Evolutionary conservation across 306 rosid genomes (phyloP), one percentile per base, ranked within the genome.

Genomic region (Quercus robur): DNA sequence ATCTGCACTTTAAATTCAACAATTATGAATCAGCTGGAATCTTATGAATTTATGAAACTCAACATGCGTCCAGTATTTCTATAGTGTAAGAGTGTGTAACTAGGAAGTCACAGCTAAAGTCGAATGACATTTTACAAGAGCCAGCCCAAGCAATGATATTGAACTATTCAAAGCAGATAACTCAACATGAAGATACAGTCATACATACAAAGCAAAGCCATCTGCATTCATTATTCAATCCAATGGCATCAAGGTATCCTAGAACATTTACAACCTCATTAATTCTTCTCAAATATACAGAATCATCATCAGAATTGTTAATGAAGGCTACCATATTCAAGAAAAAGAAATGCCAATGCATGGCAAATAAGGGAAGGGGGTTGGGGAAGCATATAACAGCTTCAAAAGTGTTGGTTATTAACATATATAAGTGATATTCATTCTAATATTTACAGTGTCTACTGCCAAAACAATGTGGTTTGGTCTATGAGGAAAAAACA

Each of bases 1-100:
- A 95, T 81, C 98, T 95, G 88, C 81, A 85, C 18, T 52, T 52
- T 80, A 30, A 58, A 54, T 52, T 57, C 66, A 77, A 74, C 18
- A 6, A 74, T 10, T 72, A 66, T 33, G 44, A 56, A 17, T 70
- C 20, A 58, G 57, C 38, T 57, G 52, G 6, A 63, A 55, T 18
- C 38, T 25, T 18, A 75, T 77, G 31, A 70, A 20, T 41, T 41
- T 41, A 41, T 41, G 11, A 41, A 41, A 20, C 30, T 49, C 30
- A 41, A 26, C 49, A 58, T 26, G 25, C 11, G 0, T 12, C 12
- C 49, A 31, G 19, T 31, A 31, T 31, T 18, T 33, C 14, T 33
- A 63, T 11, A 66, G 71, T 31, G 44, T 6, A 18, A 17, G 71
- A 17, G 25, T 13, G 35, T 17, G 49, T 33, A 67, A 67, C 35